These are phyloP conservation scores for Neurospora sp. DNA, from an alignment of 495 filamentous ascomycete genomes.

Conservation along the genomic window DNA sequence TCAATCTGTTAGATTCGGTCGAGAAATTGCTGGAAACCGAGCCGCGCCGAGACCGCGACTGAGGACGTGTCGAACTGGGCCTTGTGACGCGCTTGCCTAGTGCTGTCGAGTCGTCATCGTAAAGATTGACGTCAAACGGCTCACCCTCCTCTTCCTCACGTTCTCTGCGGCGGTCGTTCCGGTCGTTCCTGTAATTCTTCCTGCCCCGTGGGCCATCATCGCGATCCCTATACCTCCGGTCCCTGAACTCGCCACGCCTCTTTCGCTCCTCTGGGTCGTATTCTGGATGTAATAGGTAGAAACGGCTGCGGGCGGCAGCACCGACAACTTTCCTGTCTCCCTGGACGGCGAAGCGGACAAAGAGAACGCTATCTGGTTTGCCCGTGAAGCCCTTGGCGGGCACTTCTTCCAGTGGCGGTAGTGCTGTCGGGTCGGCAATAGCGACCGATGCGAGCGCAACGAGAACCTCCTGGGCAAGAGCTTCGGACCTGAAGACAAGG, in stretches of 20 bases:
- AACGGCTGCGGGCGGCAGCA: constrained; percentile 71
- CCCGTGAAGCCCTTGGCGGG: constrained; percentile 52
- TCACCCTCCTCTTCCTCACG: constrained; percentile 38
- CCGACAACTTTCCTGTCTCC: constrained; percentile 68
- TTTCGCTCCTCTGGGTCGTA: constrained; percentile 72
- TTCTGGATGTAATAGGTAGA: constrained; percentile 83
- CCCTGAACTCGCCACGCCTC: constrained; percentile 29
- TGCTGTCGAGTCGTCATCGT: constrained; percentile 54
- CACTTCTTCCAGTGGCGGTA: constrained; percentile 40
- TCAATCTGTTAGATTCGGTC: constrained; percentile 14
- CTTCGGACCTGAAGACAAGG: constrained; percentile 61
- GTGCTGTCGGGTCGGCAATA: constrained; percentile 35
- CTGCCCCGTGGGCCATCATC: constrained; percentile 36
- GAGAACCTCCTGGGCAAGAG: constrained; percentile 60
- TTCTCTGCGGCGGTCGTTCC: constrained; percentile 47
- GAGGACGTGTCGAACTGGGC: constrained; percentile 1
- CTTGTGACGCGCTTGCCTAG: constrained; percentile 21
- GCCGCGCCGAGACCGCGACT: constrained; percentile 16
- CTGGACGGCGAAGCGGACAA: constrained; percentile 62
- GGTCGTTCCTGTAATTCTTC: constrained; percentile 38
- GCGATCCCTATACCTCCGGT: constrained; percentile 41
- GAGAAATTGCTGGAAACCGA: constrained; percentile 27
- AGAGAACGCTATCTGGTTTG: constrained; percentile 59
- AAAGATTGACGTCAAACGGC: constrained; percentile 62
- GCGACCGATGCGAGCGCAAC: constrained; percentile 42